These are phyloP conservation scores for Solanum aculeatissimum DNA, from an alignment of 305 asterid genomes.

Conservation along the genomic window DNA sequence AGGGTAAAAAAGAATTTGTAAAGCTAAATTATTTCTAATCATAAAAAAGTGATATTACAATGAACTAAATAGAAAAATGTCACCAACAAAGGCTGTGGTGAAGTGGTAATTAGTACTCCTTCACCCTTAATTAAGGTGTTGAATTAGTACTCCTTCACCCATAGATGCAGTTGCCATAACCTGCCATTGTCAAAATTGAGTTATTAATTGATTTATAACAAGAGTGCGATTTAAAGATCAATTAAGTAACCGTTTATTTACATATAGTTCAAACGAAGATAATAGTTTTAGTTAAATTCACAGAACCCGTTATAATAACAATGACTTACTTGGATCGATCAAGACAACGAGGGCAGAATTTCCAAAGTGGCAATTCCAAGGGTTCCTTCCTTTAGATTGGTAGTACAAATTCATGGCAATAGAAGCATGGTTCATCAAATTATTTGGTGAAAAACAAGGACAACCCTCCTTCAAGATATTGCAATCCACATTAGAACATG, in stretches of 20 bases:
- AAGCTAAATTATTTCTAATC: background rate
- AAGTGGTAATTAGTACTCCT: no score
- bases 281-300: background rate
- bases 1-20: background rate
- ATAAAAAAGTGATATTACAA: background rate
- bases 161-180: slow-evolving; percentile 35
- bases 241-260: background rate
- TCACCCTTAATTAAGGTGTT: no score
- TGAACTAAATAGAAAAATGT: background rate
- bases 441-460: slow-evolving; percentile 31
- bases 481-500: slow-evolving; percentile 33
- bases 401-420: slow-evolving; percentile 60
- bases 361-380: slow-evolving; percentile 34
- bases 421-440: slow-evolving; percentile 38
- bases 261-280: background rate
- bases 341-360: slow-evolving; percentile 29
- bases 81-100: no score
- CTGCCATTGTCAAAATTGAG: slow-evolving; percentile 10
- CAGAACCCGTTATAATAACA: background rate
- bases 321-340: slow-evolving; percentile 44
- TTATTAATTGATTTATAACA: background rate
- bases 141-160: no score
- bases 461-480: slow-evolving; percentile 13
- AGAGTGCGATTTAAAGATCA: background rate
- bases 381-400: slow-evolving; percentile 23